Conservation (phyloP, 352 stramenopile genomes). For the Aphanomyces cochlioides region DNA sequence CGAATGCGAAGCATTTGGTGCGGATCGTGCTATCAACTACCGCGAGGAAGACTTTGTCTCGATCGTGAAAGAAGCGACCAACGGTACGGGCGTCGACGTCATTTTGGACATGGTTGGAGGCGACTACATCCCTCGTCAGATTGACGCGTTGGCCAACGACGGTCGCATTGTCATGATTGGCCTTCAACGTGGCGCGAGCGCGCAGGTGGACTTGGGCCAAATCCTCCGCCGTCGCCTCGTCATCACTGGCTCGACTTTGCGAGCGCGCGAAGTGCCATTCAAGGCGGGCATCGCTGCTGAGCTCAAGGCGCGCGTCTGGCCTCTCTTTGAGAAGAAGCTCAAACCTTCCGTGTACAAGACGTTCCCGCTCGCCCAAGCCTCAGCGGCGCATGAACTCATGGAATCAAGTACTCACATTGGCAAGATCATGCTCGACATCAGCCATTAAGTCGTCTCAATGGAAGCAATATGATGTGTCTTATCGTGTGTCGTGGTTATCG, state of each 20-base stretch:
- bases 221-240: slow-evolving; percentile 40
- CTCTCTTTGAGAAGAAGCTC: slow-evolving; percentile 31
- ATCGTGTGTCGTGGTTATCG: not conserved
- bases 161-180: slow-evolving; percentile 41
- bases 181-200: slow-evolving; percentile 30
- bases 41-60: slow-evolving; percentile 34
- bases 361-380: slow-evolving; percentile 32
- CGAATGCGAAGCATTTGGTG: slow-evolving; percentile 22
- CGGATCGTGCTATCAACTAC: slow-evolving; percentile 31
- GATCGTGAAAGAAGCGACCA: slow-evolving; percentile 27
- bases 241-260: slow-evolving; percentile 40
- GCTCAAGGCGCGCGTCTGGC: slow-evolving; percentile 32
- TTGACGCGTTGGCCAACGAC: slow-evolving; percentile 36
- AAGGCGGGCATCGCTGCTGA: slow-evolving; percentile 34
- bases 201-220: slow-evolving; percentile 33
- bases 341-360: slow-evolving; percentile 32
- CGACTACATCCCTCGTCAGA: slow-evolving; percentile 38
- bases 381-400: slow-evolving; percentile 33
- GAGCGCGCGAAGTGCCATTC: slow-evolving; percentile 29
- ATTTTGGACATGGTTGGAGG: slow-evolving; percentile 45
- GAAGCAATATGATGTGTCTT: slow-evolving; percentile 5
- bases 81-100: slow-evolving; percentile 34
- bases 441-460: not conserved
- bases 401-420: slow-evolving; percentile 35
- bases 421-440: slow-evolving; percentile 32